phyloP scores from a whole-genome alignment of 768 basidiomycete species.

The Cytidiella melzeri region DNA sequence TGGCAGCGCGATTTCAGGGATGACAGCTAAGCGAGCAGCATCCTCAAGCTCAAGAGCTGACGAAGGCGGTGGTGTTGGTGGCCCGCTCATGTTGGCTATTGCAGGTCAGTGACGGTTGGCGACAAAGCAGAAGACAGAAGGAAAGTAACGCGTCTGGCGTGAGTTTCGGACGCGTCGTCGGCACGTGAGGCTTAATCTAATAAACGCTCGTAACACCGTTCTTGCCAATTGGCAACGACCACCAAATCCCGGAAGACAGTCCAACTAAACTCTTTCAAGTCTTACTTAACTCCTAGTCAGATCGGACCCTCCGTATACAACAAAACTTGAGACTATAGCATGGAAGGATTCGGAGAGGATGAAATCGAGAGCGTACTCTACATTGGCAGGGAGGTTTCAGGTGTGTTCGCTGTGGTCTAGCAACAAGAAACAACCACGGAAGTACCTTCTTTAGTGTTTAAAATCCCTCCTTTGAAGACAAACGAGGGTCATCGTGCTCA shows the following conservation, averaged over 20 bases:
- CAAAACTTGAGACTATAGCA: constrained; percentile 23
- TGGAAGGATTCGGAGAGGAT: constrained; percentile 53
- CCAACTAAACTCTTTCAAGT: too few species aligned
- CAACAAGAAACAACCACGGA: too few species aligned
- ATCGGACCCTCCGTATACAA: not conserved
- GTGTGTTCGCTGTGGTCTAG: constrained; percentile 35
- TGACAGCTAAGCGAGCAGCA: constrained; percentile 24
- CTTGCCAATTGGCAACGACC: not conserved
- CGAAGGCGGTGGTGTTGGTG: constrained; percentile 58
- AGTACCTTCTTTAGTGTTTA: constrained; percentile 58
- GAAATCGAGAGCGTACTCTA: constrained; percentile 89
- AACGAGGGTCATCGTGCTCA: constrained; percentile 90
- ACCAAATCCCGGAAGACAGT: too few species aligned
- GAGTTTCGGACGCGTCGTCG: constrained; percentile 3
- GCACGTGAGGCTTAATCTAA: constrained; percentile 5
- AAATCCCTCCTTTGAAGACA: constrained; percentile 79
- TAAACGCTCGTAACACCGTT: not conserved
- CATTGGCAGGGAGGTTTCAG: constrained; percentile 86
- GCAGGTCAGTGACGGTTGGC: too few species aligned
- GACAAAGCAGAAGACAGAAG: too few species aligned
- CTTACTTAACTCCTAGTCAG: not conserved
- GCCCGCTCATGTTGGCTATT: constrained; percentile 48
- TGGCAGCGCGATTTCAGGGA: constrained; percentile 11
- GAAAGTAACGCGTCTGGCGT: constrained; percentile 2
- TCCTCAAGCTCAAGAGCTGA: constrained; percentile 54